phyloP scores from a whole-genome alignment of 495 filamentous ascomycete species.

The Talaromyces thailandensis region DNA sequence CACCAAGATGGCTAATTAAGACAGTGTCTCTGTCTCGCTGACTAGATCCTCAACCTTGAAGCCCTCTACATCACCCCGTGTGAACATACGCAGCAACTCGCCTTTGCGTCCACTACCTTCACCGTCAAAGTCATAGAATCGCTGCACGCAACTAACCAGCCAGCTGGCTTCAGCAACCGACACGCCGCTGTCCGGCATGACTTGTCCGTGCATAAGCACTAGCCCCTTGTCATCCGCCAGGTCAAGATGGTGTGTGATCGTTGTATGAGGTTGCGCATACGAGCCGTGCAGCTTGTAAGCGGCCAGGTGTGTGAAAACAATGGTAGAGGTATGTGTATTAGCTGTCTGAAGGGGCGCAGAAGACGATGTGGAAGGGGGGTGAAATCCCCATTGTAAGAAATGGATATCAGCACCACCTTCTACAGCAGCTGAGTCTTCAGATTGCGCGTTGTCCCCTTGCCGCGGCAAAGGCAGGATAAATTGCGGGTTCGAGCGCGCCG shows the following conservation, averaged over 20 bases:
- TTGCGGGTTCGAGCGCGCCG: conserved; percentile 66
- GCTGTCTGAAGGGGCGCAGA: conserved; percentile 10
- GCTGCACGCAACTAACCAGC: conserved; percentile 89
- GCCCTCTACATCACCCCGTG: conserved; percentile 52
- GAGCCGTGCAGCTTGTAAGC: conserved; percentile 89
- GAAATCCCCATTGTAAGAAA: conserved; percentile 59
- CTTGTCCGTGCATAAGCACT: conserved; percentile 74
- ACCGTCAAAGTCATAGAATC: conserved; percentile 71
- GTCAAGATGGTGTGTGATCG: conserved; percentile 81
- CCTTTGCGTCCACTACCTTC: conserved; percentile 43
- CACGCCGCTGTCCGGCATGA: conserved; percentile 69
- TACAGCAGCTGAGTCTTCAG: not conserved
- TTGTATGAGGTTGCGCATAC: conserved; percentile 85
- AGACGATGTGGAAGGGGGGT: conserved; percentile 76
- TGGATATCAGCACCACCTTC: conserved; percentile 30
- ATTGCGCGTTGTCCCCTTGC: conserved; percentile 13
- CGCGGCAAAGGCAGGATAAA: conserved; percentile 90
- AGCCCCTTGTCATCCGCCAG: conserved; percentile 60
- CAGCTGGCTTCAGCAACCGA: conserved; percentile 71
- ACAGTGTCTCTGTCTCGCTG: conserved; percentile 73
- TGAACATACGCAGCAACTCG: conserved; percentile 76
- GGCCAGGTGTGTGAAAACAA: conserved; percentile 86
- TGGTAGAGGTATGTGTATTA: conserved; percentile 58
- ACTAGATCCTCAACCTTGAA: conserved; percentile 81
- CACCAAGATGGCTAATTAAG: not conserved